These are phyloP conservation scores for Nannizzia gypsea DNA, from an alignment of 2,329 filamentous ascomycete species.

Conservation along the genomic window DNA sequence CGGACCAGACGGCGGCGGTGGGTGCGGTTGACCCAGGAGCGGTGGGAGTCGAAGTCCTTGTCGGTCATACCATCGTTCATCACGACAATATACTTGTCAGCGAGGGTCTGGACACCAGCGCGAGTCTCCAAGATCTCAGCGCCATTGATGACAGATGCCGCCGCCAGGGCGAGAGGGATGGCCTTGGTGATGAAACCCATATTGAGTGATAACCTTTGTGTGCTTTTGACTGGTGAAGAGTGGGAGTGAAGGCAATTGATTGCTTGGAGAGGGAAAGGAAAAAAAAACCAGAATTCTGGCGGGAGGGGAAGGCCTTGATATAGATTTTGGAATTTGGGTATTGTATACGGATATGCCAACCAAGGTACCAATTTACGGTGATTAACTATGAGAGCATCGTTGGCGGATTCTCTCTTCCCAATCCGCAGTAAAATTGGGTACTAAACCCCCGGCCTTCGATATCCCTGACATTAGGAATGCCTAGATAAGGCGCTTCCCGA, in stretches of 20 bases:
- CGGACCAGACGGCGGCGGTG: conserved; percentile 3
- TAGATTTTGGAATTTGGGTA: background rate
- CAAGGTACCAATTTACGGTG: background rate
- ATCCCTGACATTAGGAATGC: background rate
- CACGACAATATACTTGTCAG: conserved; percentile 9
- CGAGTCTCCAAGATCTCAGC: conserved; percentile 6
- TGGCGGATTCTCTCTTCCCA: background rate
- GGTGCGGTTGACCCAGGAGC: conserved; percentile 4
- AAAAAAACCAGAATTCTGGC: background rate
- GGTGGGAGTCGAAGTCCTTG: conserved; percentile 8
- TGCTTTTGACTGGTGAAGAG: background rate
- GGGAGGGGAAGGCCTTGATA: background rate
- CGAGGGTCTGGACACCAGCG: conserved; percentile 1
- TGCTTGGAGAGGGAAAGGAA: background rate
- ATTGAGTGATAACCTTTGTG: background rate
- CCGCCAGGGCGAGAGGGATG: conserved; percentile 7
- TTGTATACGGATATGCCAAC: background rate
- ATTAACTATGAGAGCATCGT: background rate
- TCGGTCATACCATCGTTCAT: conserved; percentile 9
- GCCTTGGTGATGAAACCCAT: conserved; percentile 8
- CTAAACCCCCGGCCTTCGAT: background rate
- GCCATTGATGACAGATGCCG: conserved; percentile 6
- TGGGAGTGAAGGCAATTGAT: background rate
- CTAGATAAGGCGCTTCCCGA: background rate
- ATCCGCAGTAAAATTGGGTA: background rate